These are phyloP conservation scores for Solanum pinnatisectum DNA, from an alignment of 257 asterid genomes.

Conservation along the genomic window DNA sequence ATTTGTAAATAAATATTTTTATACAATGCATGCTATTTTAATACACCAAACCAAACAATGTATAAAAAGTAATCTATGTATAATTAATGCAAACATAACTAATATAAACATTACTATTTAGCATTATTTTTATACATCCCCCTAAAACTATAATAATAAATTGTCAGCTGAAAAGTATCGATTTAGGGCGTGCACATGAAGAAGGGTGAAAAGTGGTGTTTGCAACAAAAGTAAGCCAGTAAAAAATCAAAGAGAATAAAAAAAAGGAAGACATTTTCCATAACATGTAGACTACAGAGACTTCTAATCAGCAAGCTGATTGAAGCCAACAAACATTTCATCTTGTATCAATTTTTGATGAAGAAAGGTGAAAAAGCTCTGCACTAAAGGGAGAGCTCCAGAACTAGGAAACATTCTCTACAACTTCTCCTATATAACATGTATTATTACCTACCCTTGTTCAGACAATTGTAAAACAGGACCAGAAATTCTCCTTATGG, in stretches of 20 bases:
- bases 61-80: too few relatives aligned
- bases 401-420: not conserved
- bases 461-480: not conserved
- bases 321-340: not conserved
- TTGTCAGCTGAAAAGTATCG: not conserved
- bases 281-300: not conserved
- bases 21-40: too few relatives aligned
- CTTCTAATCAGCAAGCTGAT: not conserved
- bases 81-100: not conserved
- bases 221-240: not conserved
- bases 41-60: too few relatives aligned
- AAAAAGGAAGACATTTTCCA: not conserved
- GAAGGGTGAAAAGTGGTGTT: not conserved
- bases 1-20: too few relatives aligned
- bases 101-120: too few relatives aligned
- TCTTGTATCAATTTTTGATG: not conserved
- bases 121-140: too few relatives aligned
- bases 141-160: too few relatives aligned
- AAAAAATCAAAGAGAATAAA: not conserved
- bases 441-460: not conserved
- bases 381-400: not conserved
- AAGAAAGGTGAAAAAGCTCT: not conserved
- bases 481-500: not conserved
- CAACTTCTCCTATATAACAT: not conserved
- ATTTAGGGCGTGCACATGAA: not conserved